Base-by-base conservation (phyloP, 2,329 filamentous ascomycete genomes). In the Hypoxylon sp. region DNA sequence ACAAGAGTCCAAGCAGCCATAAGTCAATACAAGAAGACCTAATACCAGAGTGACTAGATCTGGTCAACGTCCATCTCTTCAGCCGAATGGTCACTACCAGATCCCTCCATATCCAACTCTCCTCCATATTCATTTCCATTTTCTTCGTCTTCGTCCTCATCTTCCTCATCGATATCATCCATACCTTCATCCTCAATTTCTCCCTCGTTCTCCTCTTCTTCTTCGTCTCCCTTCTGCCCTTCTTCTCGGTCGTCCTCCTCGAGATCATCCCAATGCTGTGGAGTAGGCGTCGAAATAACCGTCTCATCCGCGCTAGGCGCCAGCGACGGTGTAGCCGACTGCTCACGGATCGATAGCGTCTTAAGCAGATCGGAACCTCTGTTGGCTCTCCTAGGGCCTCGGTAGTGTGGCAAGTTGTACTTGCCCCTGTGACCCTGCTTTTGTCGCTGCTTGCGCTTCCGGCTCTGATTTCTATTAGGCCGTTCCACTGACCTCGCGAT, bases 181-280 rank as follows among this genome's bases (percentile, higher is more conserved):
- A n/a, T n/a, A n/a, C n/a, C n/a, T n/a, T n/a, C 62, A 2, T 64
- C 62, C 4, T 32, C 57, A 7, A 52, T 30, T 9, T 70, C 68
- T 9, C 42, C 44, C 4, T 69, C 70, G 1, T 65, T 68, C 16
- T 61, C 66, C 2, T 68, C 69, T 12, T 50, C 32, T 12, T 70
- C 71, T 1, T 59, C 62, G 4, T 70, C 70, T 24, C 40, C 56
- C 28, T 12, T 55, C 22, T 56, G 44, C 7, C 36, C 64, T 12
- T 58, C 59, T 22, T 46, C 61, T 9, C 22, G 48, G n/a, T 49
- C 46, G 3, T 54, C 24, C n/a, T 36, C 49, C 14, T 63, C 65
- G 3, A 73, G 48, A 42, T 74, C 72, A 7, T 69, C 68, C 74
- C 74, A 75, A 2, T 48, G 69, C 12, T 18, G 60, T 11, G 74